phyloP scores from a whole-genome alignment of 345 rosid species.

The Sisymbrium altissimum region DNA sequence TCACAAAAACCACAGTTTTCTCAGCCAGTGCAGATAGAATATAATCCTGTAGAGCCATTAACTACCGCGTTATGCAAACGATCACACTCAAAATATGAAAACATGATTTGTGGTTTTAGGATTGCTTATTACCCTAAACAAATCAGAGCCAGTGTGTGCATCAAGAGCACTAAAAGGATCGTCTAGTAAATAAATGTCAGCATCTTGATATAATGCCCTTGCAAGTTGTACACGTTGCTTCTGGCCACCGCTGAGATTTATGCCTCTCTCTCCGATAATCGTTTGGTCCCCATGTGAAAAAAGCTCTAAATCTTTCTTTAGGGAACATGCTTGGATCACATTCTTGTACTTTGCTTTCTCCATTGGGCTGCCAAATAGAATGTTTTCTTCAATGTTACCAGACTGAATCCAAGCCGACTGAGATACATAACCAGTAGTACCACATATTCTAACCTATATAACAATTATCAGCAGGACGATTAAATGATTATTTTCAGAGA shows the following conservation, averaged over 20 bases:
- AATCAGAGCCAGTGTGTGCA: slow-evolving; percentile 96
- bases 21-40: slow-evolving; percentile 76
- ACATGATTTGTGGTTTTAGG: neutral
- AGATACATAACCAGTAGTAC: slow-evolving; percentile 93
- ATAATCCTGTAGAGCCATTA: slow-evolving; percentile 72
- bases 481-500: slow-evolving; percentile 3
- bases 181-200: slow-evolving; percentile 93
- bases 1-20: slow-evolving; percentile 92
- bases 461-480: slow-evolving; percentile 18
- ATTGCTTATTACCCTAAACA: slow-evolving; percentile 70
- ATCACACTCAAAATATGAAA: slow-evolving; percentile 10
- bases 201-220: slow-evolving; percentile 99
- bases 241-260: slow-evolving; percentile 98
- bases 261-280: slow-evolving; percentile 98
- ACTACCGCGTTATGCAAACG: slow-evolving; percentile 7
- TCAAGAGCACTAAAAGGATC: slow-evolving; percentile 99
- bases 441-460: slow-evolving; percentile 85
- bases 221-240: slow-evolving; percentile 99
- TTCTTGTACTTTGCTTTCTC: slow-evolving; percentile 88
- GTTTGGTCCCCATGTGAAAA: slow-evolving; percentile 99
- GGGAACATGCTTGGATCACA: slow-evolving; percentile 88
- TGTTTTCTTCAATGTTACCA: slow-evolving; percentile 98
- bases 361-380: slow-evolving; percentile 96
- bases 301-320: slow-evolving; percentile 93
- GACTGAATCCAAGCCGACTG: slow-evolving; percentile 99